Base-by-base conservation (phyloP, 1,139 yeast genomes). In the Citeromyces hawaiiensis region DNA sequence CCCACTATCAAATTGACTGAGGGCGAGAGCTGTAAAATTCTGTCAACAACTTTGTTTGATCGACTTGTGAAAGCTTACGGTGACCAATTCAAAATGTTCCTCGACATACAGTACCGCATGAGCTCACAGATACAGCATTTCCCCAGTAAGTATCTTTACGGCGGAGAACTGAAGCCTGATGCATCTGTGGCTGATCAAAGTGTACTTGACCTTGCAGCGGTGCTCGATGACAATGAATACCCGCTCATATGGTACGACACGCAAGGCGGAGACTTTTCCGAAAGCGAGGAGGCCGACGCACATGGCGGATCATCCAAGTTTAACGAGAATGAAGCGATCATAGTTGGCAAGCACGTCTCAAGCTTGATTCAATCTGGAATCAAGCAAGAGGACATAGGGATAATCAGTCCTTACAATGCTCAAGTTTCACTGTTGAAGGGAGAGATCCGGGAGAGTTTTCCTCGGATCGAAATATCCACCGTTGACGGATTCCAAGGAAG, bases 401-500 rank as follows among this genome's bases (percentile, higher is more conserved):
- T 88, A 0, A 86, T 88, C 35, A 76, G 96, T 0, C 96, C 96
- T 0, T 88, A 88, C 55, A 79, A 74, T 49, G 95, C 95, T 0
- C 97, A 88, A 55, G 94, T 86, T 1, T 59, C 80, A 0, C 50
- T 71, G 14, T 49, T 88, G 27, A 76, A 76, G 43, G 69, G 65
- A 40, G 8, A 45, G 39, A 10, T 46, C 36, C 10, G 43, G 29
- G 13, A 33, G 33, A 8, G 32, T 21, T 47, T 68, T 45, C 79
- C 80, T 29, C 69, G 68, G 4, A 58, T 91, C 39, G 96, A 86
- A 51, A 76, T 86, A 36, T 82, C 91, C 36, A 83, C 91, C 0
- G 87, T 86, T n/a, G 87, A 85, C 56, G 91, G 85, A 47, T 91
- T 83, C 48, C 98, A 93, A 59, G 99, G 98, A 0, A 69, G 96